phyloP scores from a whole-genome alignment of 495 filamentous ascomycete species.

The Trichoderma asperelloides region DNA sequence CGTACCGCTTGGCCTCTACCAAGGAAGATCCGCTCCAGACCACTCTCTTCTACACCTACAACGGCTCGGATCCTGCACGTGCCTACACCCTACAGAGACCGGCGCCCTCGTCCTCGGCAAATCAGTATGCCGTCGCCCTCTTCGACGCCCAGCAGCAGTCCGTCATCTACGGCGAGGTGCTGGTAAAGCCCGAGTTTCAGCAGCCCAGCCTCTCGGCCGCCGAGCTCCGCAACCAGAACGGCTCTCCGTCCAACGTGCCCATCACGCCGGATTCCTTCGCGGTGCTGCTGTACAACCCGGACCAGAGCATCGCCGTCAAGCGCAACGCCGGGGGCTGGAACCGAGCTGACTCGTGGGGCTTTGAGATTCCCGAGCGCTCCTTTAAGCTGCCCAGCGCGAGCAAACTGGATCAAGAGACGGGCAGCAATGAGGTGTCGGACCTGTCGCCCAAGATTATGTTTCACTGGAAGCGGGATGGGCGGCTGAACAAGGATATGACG shows the following conservation, averaged over 20 bases:
- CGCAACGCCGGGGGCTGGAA: constrained; percentile 69
- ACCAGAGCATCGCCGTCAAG: constrained; percentile 67
- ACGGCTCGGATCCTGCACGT: constrained; percentile 68
- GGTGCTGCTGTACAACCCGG: constrained; percentile 88
- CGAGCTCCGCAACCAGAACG: constrained; percentile 59
- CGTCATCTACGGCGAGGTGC: constrained; percentile 78
- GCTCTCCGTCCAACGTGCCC: constrained; percentile 62
- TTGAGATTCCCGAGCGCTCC: constrained; percentile 79
- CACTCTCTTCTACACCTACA: constrained; percentile 65
- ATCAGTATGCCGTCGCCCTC: constrained; percentile 78
- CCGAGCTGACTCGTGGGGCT: constrained; percentile 73
- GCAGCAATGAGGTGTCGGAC: constrained; percentile 56
- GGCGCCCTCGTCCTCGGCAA: constrained; percentile 54
- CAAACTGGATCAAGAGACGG: constrained; percentile 64
- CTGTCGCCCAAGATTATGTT: constrained; percentile 75
- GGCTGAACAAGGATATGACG: constrained; percentile 68
- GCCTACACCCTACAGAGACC: constrained; percentile 73
- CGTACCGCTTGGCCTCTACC: constrained; percentile 31
- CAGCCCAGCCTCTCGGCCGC: constrained; percentile 73
- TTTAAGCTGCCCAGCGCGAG: constrained; percentile 74
- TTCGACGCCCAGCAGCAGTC: constrained; percentile 74
- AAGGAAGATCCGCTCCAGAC: constrained; percentile 37
- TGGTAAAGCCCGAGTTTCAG: constrained; percentile 75
- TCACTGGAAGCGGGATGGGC: constrained; percentile 86
- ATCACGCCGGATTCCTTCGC: constrained; percentile 69